Base-by-base conservation (phyloP, 1,284 basidiomycete species). In the Austroboletus novae-zelandiae region DNA sequence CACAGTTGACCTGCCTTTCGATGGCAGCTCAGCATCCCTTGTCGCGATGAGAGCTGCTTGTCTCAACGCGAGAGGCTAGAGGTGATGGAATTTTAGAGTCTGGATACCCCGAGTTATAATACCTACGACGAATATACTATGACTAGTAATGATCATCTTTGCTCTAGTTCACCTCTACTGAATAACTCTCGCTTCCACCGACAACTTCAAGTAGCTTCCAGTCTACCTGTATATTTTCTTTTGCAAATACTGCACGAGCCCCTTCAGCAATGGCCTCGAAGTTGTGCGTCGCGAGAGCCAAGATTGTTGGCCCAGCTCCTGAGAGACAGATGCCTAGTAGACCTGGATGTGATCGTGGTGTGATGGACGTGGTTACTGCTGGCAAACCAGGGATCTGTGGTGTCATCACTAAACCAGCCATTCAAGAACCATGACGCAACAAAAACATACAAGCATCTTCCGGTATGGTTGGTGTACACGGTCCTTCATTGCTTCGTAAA, bases 401-500 rank as follows among this genome's bases (percentile, higher is more conserved):
- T 9, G 34, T 48, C 7, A 43, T 13, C 17, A 10, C 8, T 48
- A 20, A 43, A 52, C 47, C 9, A 20, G 25, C 27, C 15, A 17
- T 13, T 43, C 36, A 32, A 23, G 46, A 8, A 20, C 13, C 23
- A 43, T 18, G 17, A 45, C 27, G 15, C n/a, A 6, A 30, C 34
- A 36, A 40, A 52, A 30, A 74, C 83, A 41, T 65, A 91, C 94
- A 48, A 99, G 77, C 37, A 79, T 71, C 71, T 90, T 92, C 32
- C 97, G 84, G 71, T 98, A 99, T 0, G 97, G 97, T 69, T 99
- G 97, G 70, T 99, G 97, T 13, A 99, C 82, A 43, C 90, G 84
- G 73, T 99, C 97, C 69, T 98, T 98, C 97, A 99, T 99, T 0
- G 96, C 97, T 70, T 99, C 95, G 72, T 96, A 99, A 58, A 99